Conservation (phyloP, 345 rosid genomes). For the Populus ilicifolia region DNA sequence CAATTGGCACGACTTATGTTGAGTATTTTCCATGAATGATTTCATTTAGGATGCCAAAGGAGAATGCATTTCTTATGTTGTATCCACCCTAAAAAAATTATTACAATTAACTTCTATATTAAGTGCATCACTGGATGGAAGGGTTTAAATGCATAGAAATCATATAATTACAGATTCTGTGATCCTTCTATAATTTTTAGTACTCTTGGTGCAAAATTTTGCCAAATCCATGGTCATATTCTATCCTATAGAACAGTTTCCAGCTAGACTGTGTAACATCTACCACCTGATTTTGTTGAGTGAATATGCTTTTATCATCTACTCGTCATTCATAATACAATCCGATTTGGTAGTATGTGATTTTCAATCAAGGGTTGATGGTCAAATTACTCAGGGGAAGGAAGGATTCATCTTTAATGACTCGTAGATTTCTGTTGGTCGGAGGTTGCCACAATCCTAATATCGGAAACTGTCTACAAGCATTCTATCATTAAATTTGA, state of each 20-base stretch:
- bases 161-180: background rate
- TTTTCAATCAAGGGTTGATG: background rate
- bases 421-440: background rate
- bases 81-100: background rate
- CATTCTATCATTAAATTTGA: too few species aligned
- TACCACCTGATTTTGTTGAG: background rate
- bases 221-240: background rate
- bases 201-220: background rate
- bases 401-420: background rate
- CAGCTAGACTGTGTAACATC: background rate
- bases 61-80: too few species aligned
- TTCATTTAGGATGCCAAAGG: background rate
- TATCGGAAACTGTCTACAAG: background rate
- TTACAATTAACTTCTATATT: background rate
- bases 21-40: background rate
- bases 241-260: background rate
- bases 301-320: too few species aligned
- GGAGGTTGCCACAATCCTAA: background rate
- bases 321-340: background rate
- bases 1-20: background rate
- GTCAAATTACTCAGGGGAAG: background rate
- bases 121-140: background rate
- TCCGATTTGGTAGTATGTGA: background rate
- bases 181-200: background rate
- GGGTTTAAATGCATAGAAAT: background rate